Percentiles rank a stretch among this genome's conserved stretches.
Evolutionary conservation across 306 rosid genomes (phyloP).

Genomic region (Cucurbita moschata): DNA sequence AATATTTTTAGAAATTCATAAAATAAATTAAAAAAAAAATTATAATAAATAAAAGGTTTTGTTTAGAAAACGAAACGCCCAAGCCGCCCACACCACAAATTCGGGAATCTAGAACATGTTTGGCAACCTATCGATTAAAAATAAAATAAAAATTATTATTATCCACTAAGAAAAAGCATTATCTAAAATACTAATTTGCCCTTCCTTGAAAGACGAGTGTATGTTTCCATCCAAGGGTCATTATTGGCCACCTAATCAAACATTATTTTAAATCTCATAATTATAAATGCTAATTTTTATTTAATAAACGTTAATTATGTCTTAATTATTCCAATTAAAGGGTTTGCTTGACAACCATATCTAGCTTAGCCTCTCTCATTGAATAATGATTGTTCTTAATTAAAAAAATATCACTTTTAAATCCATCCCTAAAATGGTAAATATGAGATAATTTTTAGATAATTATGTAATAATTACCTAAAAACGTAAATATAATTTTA

Average conservation of each 20-base stretch:
- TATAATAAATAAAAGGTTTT: neutral
- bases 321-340: neutral
- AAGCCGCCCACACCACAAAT: conserved; percentile 5
- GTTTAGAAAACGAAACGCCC: neutral
- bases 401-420: neutral
- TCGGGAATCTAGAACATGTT: conserved; percentile 9
- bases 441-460: no score
- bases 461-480: neutral
- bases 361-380: neutral
- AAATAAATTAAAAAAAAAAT: neutral
- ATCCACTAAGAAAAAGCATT: conserved; percentile 7
- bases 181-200: neutral
- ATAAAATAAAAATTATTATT: neutral
- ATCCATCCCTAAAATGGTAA: neutral
- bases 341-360: neutral
- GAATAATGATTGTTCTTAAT: neutral
- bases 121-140: conserved; percentile 4
- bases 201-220: conserved; percentile 3
- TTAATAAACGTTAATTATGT: neutral
- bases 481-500: neutral
- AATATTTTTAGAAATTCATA: neutral
- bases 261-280: neutral
- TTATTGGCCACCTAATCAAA: conserved; percentile 1
- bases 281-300: neutral
- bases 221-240: conserved; percentile 2